Conservation (phyloP, 805 yeast genomes). For the Ogataea polymorpha region DNA sequence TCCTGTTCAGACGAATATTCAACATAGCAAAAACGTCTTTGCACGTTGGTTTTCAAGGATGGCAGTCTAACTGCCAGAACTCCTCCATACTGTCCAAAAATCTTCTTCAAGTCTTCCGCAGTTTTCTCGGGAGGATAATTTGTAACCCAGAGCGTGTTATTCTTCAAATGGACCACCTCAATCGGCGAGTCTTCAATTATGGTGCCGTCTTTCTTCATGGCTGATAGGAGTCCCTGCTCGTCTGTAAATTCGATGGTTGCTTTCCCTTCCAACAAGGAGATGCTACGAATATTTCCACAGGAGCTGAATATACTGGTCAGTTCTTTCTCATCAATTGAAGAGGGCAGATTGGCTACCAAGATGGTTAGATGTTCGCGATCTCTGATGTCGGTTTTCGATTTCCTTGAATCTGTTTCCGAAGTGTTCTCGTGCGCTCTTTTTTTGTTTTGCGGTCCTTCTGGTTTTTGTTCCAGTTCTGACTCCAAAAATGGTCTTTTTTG, state of each 20-base stretch:
- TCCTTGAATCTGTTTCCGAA: conserved; percentile 2
- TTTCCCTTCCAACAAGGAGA: conserved; percentile 24
- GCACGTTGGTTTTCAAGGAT: conserved; percentile 48
- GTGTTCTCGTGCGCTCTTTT: not conserved
- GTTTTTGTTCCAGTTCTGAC: too few relatives aligned
- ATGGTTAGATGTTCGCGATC: conserved; percentile 61
- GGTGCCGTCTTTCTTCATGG: conserved; percentile 59
- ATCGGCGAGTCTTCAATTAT: conserved; percentile 41
- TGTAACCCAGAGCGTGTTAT: conserved; percentile 66
- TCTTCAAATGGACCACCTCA: conserved; percentile 41
- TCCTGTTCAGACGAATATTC: conserved; percentile 46
- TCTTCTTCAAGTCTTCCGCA: conserved; percentile 34
- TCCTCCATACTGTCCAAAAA: conserved; percentile 41
- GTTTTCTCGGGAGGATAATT: conserved; percentile 63
- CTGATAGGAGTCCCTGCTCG: conserved; percentile 49
- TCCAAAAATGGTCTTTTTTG: too few relatives aligned
- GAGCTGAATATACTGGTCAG: conserved; percentile 40
- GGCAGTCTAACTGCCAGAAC: conserved; percentile 61
- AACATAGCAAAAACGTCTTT: conserved; percentile 71
- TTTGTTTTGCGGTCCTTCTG: too few relatives aligned
- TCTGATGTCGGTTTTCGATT: conserved; percentile 27
- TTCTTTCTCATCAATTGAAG: conserved; percentile 35
- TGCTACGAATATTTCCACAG: conserved; percentile 53
- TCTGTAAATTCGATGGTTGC: conserved; percentile 60
- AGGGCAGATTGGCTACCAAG: conserved; percentile 48